Evolutionary conservation across 352 stramenopile species (phyloP), one percentile per base, ranked within the genome.

Genomic region (Pythium graminicola): DNA sequence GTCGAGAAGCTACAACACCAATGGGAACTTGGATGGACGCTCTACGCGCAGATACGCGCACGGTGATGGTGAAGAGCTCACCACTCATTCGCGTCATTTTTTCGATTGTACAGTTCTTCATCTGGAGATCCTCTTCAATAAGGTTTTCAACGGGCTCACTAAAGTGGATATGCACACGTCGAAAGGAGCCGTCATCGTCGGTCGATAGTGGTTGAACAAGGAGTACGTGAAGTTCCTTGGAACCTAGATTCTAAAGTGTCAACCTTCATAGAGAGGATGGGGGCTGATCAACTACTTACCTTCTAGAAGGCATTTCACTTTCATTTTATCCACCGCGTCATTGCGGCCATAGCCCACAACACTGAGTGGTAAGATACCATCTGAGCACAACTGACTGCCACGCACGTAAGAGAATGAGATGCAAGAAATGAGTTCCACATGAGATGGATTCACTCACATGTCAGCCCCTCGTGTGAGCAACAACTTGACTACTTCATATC

Each of bases 91-190:
- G 70, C 9, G 53, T 64, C 39, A 86, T 75, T 17, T 27, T 44
- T 16, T 51, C 43, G 31, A 87, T 52, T 3, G 36, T 43, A 46
- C 69, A 79, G 28, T 62, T 63, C 1, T 53, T 39, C 16, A 50
- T 24, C 6, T 52, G 46, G 3, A 90, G 28, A 64, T 90, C 79
- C 14, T 85, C 73, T 19, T 65, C 16, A 14, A 82, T 82, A 52
- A 88, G 85, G 17, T 83, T 75, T 17, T 60, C 56, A 16, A 90
- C 65, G 2, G 73, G 41, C 45, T 86, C 76, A 46, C 76, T 88
- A 57, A 90, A 90, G 54, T 90, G 74, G 32, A 90, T 70, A 19
- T 80, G 55, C n/a, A 86, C 27, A 14, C 64, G 49, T 39, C 42
- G 28, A 40, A 10, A 46, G 0, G 6, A 36, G 2, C 32, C 32